phyloP scores from a whole-genome alignment of 352 stramenopile species.

The Phytophthora citrophthora region DNA sequence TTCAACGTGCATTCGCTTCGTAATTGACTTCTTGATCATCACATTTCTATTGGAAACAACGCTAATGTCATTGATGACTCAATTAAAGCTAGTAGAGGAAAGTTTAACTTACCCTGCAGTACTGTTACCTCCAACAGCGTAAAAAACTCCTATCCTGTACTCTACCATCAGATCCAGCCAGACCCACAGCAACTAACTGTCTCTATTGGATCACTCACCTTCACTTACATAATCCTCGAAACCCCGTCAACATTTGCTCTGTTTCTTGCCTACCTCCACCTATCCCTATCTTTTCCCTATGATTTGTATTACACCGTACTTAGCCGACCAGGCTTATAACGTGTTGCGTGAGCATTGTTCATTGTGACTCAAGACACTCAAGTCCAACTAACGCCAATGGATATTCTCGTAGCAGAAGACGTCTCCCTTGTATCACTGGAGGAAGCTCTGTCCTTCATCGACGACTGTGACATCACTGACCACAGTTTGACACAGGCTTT shows the following conservation, averaged over 20 bases:
- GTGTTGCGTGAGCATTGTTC: constrained; percentile 20
- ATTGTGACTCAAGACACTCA: constrained; percentile 8
- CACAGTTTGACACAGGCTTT: constrained; percentile 7
- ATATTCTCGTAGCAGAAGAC: constrained; percentile 28
- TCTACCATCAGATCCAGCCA: too few relatives aligned
- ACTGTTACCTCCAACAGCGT: too few relatives aligned
- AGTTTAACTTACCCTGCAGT: too few relatives aligned
- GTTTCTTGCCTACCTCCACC: constrained; percentile 13
- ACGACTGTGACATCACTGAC: constrained; percentile 15
- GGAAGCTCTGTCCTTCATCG: constrained; percentile 36
- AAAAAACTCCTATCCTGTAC: too few relatives aligned
- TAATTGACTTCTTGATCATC: too few relatives aligned
- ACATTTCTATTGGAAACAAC: too few relatives aligned
- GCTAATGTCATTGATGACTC: too few relatives aligned
- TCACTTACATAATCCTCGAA: constrained; percentile 3
- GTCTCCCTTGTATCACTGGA: constrained; percentile 31
- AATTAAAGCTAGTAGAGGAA: too few relatives aligned
- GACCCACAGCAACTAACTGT: too few relatives aligned
- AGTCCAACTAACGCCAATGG: constrained; percentile 8
- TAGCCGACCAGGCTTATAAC: constrained; percentile 3
- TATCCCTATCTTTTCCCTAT: constrained; percentile 2
- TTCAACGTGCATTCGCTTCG: too few relatives aligned
- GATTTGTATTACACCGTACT: constrained; percentile 1
- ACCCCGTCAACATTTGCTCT: constrained; percentile 16
- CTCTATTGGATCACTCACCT: too few relatives aligned